Evolutionary conservation across 345 rosid species (phyloP), one percentile per base, ranked within the genome.

Genomic region (Eucalyptus coolabah): DNA sequence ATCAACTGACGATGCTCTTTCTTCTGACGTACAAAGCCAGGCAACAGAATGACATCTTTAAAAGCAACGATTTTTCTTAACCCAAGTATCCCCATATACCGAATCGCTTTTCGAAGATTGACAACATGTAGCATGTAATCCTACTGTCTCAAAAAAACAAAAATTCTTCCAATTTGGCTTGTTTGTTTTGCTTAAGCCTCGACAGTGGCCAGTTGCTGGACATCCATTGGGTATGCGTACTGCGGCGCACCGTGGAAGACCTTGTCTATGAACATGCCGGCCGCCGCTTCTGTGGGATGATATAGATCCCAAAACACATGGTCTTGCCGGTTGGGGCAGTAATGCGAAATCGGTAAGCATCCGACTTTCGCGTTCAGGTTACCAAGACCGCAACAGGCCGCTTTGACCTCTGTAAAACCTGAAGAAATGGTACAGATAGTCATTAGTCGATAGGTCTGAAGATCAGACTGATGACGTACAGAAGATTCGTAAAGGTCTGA

Each of bases 321-420:
- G 87, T 95, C 93, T 44, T 24, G 94, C 90, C 99, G 90, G 92
- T 97, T 93, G 50, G 94, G n/a, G 88, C 99, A 96, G 80, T 89
- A 92, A 12, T 82, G 90, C 3, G 99, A 86, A 6, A 93, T 32
- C 3, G 97, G 98, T 54, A 93, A 17, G 88, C 99, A 97, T 21
- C 96, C 94, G 9, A 88, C 10, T 4, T 87, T 80, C 3, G 99
- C 97, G 45, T 90, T 96, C 86, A 96, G 89, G 15, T 86, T 80
- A 8, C 99, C 99, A 7, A 77, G 89, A 54, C 99, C 99, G 91
- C 99, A 97, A 69, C 99, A 96, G 3, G 99, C 99, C 14, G 95
- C 91, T 92, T 93, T 92, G 44, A 93, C 94, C 90, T 96, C 97
- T 4, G 40, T 65, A 88, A 95, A 95, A 32, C 97, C 98, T 96